Base-by-base conservation (phyloP, 371 early-diverging fungal species). In the Mucor racemosus region DNA sequence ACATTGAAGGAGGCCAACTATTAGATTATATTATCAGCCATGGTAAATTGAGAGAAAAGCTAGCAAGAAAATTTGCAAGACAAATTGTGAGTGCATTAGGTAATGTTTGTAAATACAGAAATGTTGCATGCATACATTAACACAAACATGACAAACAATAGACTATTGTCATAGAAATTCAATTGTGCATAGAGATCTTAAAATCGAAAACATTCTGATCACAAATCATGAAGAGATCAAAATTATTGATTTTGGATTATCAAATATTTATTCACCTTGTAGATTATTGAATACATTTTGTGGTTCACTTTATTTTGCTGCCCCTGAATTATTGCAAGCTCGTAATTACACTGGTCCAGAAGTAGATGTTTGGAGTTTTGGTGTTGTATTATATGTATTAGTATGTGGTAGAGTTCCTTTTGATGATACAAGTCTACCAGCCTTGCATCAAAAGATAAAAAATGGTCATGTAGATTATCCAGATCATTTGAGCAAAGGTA, bases 161-260 rank as follows among this genome's bases (percentile, higher is more conserved):
- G 82, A 84, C 55, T 90, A 86, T 59, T 82, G 88, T 39, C 90
- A 88, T 71, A 71, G 82, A 41, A 82, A 93, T 69, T 86, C 85
- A 19, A 90, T 93, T 65, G 92, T 91, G 11, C 93, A 94, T 75
- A 62, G 79, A 80, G 99, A 99, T 78, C 85, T 99, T 59, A 99
- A 99, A 76, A 99, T 99, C 1, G 99, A 97, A 74, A 98, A 99
- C 75, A 95, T 98, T 54, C 68, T 99, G 59, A 82, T 99, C n/a
- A 91, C 78, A 10, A 65, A 77, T 36, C 66, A 74, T 63, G 86
- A 88, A 59, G 67, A 80, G 42, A 84, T 90, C 55, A 89, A 87
- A 61, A 79, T 94, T 21, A 86, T 92, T 17, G 97, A 96, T 68
- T 96, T 96, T 79, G 97, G 97, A 0, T 77, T 96, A 55, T 89